Percentiles rank a stretch among this genome's conserved stretches.
phyloP scores from a whole-genome alignment of 176 grass and related monocot genomes.

The Hsuehochloa calcarea region DNA sequence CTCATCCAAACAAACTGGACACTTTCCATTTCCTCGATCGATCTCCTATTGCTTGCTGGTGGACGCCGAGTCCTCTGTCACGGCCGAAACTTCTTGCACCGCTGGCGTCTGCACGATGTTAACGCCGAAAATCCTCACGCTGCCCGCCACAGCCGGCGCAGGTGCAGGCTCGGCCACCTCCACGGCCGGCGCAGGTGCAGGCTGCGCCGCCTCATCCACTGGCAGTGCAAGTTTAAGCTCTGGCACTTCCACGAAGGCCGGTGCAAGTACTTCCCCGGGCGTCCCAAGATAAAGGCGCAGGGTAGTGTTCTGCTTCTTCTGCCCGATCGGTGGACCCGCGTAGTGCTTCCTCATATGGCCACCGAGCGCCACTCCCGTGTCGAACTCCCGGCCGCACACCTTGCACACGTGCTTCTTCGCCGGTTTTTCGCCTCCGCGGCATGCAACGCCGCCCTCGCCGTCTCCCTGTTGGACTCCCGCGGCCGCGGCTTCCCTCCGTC shows the following conservation, averaged over 20 bases:
- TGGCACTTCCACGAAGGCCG: not conserved
- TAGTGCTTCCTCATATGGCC: slow-evolving; percentile 52
- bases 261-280: not conserved
- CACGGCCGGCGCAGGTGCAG: not conserved
- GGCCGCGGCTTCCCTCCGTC: not conserved
- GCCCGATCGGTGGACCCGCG: not conserved
- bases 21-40: not conserved
- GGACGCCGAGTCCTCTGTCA: not conserved
- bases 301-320: not conserved
- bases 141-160: not conserved
- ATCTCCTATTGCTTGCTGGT: not conserved
- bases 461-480: not conserved
- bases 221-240: not conserved
- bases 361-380: slow-evolving; percentile 30
- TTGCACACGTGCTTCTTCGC: slow-evolving; percentile 9
- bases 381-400: not conserved
- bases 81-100: not conserved
- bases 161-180: not conserved
- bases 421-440: not conserved
- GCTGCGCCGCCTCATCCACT: not conserved
- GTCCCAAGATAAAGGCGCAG: not conserved
- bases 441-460: not conserved
- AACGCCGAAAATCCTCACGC: slow-evolving; percentile 35
- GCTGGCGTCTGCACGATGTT: not conserved
- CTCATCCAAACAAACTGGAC: not conserved